Percentiles rank a stretch among this genome's conserved stretches.
phyloP scores from a whole-genome alignment of 805 yeast genomes.

The Kodamaea jinghongensis region DNA sequence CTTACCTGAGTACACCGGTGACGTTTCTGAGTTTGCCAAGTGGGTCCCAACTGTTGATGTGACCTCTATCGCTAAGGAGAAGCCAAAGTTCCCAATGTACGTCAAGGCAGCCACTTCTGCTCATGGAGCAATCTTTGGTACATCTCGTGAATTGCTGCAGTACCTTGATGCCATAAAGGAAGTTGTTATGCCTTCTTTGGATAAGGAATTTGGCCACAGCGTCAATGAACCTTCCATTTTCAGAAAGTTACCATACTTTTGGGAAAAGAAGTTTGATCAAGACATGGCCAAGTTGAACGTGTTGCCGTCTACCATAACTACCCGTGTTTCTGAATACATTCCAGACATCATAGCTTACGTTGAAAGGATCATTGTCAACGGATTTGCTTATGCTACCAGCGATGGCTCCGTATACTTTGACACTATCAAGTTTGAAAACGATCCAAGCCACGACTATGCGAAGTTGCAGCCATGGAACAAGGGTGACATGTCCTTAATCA shows the following conservation, averaged over 20 bases:
- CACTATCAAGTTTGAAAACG: conserved; percentile 73
- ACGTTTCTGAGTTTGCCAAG: conserved; percentile 35
- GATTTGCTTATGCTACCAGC: conserved; percentile 76
- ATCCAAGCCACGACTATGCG: conserved; percentile 78
- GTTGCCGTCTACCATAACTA: conserved; percentile 76
- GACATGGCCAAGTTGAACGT: conserved; percentile 89
- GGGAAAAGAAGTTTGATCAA: conserved; percentile 82
- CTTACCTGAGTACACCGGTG: conserved; percentile 42
- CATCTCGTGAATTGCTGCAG: conserved; percentile 26
- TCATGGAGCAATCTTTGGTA: conserved; percentile 37
- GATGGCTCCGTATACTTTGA: conserved; percentile 98
- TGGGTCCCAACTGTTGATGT: conserved; percentile 57
- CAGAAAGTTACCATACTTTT: conserved; percentile 75
- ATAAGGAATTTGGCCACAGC: conserved; percentile 65
- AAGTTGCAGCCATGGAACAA: conserved; percentile 98
- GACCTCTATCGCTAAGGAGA: conserved; percentile 46
- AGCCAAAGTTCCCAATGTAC: conserved; percentile 90
- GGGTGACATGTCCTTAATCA: conserved; percentile 78
- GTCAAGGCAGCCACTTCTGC: conserved; percentile 60
- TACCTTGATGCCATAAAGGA: conserved; percentile 62
- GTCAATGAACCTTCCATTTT: conserved; percentile 86
- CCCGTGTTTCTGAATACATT: conserved; percentile 92
- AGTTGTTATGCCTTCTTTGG: conserved; percentile 71
- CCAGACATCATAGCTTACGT: conserved; percentile 89
- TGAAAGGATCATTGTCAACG: conserved; percentile 67